phyloP scores from a whole-genome alignment of 768 basidiomycete genomes.

The Hypholoma sublateritium region DNA sequence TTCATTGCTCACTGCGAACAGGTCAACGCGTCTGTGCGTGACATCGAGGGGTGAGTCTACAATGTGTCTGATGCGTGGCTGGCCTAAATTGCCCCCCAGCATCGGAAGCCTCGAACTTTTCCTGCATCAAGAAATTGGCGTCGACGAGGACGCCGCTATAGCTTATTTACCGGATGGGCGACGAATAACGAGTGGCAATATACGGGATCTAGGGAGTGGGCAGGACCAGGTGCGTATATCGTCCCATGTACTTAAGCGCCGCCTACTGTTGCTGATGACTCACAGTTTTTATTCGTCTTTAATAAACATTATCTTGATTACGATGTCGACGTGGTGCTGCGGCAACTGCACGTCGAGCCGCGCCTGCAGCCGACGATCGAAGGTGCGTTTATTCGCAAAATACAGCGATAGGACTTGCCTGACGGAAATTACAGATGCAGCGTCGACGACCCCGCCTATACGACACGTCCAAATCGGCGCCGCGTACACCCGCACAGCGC shows the following conservation, averaged over 20 bases:
- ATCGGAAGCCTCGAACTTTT: conserved; percentile 69
- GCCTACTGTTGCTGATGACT: background rate
- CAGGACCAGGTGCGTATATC: conserved; percentile 64
- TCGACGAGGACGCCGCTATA: conserved; percentile 67
- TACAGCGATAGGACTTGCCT: background rate
- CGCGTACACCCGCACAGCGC: conserved; percentile 66
- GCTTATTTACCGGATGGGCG: conserved; percentile 82
- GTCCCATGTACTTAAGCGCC: background rate
- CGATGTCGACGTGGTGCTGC: conserved; percentile 63
- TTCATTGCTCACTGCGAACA: conserved; percentile 14
- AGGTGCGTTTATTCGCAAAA: conserved; percentile 38
- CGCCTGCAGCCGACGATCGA: conserved; percentile 70
- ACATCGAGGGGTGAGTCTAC: conserved; percentile 66
- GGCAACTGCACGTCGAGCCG: conserved; percentile 59
- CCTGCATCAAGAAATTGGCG: conserved; percentile 67
- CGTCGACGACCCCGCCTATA: conserved; percentile 71
- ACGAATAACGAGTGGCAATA: conserved; percentile 66
- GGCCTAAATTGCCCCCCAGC: conserved; percentile 33
- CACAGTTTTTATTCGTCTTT: conserved; percentile 75
- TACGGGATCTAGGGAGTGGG: conserved; percentile 73
- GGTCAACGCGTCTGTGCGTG: conserved; percentile 69
- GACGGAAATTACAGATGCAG: conserved; percentile 41
- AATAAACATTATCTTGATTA: conserved; percentile 80
- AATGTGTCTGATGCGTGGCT: background rate
- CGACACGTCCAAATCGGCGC: conserved; percentile 63